A percentile compares a stretch with the other conserved stretches of the same genome.
phyloP scores from a whole-genome alignment of 129 eudicot genomes.

The Sambucus nigra region DNA sequence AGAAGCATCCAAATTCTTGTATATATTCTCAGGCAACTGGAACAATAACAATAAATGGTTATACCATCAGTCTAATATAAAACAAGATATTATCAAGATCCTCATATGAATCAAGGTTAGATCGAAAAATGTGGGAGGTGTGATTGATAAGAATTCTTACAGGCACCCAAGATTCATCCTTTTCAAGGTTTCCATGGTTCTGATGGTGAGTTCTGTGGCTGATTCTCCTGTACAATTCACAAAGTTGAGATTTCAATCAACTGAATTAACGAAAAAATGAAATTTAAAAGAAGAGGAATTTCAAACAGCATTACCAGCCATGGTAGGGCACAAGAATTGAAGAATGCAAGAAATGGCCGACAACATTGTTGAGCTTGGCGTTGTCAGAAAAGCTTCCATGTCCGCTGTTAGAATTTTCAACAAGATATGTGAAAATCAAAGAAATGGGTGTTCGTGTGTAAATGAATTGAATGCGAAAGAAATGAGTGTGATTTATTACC shows the following conservation, averaged over 20 bases:
- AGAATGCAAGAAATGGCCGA: slow-evolving; percentile 73
- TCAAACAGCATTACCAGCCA: slow-evolving; percentile 47
- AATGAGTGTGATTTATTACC: slow-evolving; percentile 26
- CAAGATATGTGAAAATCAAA: background rate
- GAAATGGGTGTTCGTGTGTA: background rate
- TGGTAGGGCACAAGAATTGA: slow-evolving; percentile 79
- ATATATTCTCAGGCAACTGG: slow-evolving; percentile 50
- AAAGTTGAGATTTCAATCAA: background rate
- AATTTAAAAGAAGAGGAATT: background rate
- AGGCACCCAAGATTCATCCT: slow-evolving; percentile 91
- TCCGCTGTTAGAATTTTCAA: slow-evolving; percentile 29
- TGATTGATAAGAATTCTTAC: slow-evolving; percentile 19
- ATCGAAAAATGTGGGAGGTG: background rate
- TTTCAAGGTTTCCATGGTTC: slow-evolving; percentile 73
- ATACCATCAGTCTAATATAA: background rate
- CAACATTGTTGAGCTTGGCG: slow-evolving; percentile 33
- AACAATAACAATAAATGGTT: background rate
- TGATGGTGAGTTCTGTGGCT: slow-evolving; percentile 90
- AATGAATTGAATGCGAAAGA: too few relatives aligned
- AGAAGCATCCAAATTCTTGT: slow-evolving; percentile 40
- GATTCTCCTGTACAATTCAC: slow-evolving; percentile 46
- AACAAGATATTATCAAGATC: background rate
- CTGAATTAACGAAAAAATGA: background rate
- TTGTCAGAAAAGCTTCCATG: slow-evolving; percentile 78
- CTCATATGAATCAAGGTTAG: background rate